Evolutionary conservation across 1,284 basidiomycete species (phyloP), one percentile per base, ranked within the genome.

Genomic region (Termitomyces sp.): DNA sequence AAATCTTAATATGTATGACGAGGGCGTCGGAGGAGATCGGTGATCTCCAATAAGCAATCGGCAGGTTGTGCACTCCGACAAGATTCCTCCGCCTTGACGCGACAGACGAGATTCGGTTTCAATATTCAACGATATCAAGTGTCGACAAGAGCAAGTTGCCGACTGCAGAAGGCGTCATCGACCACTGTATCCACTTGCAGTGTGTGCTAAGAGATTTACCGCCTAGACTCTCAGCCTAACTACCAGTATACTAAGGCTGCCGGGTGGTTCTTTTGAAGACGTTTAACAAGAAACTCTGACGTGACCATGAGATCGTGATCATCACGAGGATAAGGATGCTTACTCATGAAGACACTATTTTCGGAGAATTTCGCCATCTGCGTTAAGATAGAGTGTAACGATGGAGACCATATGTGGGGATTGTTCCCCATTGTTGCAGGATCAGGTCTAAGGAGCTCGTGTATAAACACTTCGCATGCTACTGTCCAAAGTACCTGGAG

Each of bases 381-480:
- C 8, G 52, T 49, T 24, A 57, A 46, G 26, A 59, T 50, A 2
- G 54, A 52, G 18, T 55, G 53, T 13, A 59, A 52, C 11, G 50
- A 40, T 19, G 49, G 50, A 13, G 53, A 51, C 49, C 51, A 55
- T 40, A n/a, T n/a, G n/a, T 49, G 58, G 5, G 46, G 2, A 33
- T 52, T 55, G 30, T 41, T 54, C 35, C 50, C 52, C 0, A 35
- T 46, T 13, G 37, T 26, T 3, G 37, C 38, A n/a, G 54, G 46
- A 41, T 53, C 52, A 14, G 31, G 11, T 14, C 48, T 44, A 3
- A 46, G 42, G 28, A 59, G 53, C 42, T 59, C 58, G 19, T 46
- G 42, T 10, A 57, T 50, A n/a, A 59, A 57, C 4, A 59, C 58
- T 21, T 59, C 58, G 26, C 56, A 55, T 24, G 58, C 53, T 34